Evolutionary conservation across 2,329 filamentous ascomycete genomes (phyloP).

Genomic region (Aspergillus glaucus): DNA sequence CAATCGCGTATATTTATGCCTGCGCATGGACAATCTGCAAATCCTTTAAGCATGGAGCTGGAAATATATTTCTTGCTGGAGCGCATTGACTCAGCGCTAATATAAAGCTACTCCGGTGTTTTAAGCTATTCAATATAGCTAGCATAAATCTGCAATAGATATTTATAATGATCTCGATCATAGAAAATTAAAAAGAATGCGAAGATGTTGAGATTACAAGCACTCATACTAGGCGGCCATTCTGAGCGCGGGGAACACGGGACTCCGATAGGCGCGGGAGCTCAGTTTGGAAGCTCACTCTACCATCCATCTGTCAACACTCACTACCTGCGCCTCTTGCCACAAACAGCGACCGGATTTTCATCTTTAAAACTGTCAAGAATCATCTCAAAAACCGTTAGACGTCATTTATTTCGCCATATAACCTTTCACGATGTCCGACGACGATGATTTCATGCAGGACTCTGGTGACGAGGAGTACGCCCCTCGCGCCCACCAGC

Average conservation of each 20-base stretch:
- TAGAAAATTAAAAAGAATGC: not conserved
- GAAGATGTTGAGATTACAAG: not conserved
- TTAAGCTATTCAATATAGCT: too few relatives aligned
- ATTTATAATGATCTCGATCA: not conserved
- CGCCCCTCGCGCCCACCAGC: slow-evolving; percentile 16
- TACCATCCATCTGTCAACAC: slow-evolving; percentile 1
- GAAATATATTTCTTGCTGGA: too few relatives aligned
- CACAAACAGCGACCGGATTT: not conserved
- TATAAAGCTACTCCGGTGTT: too few relatives aligned
- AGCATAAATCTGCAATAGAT: too few relatives aligned
- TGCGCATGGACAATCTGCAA: too few relatives aligned
- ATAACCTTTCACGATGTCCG: slow-evolving; percentile 54
- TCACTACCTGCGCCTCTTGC: not conserved
- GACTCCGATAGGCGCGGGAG: slow-evolving; percentile 15
- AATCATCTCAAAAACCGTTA: not conserved
- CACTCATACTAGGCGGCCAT: not conserved
- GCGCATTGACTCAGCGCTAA: too few relatives aligned
- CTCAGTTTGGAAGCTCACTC: slow-evolving; percentile 4
- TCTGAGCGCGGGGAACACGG: slow-evolving; percentile 8
- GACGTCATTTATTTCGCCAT: not conserved
- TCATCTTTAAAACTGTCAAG: not conserved
- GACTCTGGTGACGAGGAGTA: slow-evolving; percentile 84
- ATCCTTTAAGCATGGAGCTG: too few relatives aligned
- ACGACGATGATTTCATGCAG: slow-evolving; percentile 89
- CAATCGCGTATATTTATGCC: too few relatives aligned